phyloP scores from a whole-genome alignment of 2,329 filamentous ascomycete species.

The Stenocarpella maydis region DNA sequence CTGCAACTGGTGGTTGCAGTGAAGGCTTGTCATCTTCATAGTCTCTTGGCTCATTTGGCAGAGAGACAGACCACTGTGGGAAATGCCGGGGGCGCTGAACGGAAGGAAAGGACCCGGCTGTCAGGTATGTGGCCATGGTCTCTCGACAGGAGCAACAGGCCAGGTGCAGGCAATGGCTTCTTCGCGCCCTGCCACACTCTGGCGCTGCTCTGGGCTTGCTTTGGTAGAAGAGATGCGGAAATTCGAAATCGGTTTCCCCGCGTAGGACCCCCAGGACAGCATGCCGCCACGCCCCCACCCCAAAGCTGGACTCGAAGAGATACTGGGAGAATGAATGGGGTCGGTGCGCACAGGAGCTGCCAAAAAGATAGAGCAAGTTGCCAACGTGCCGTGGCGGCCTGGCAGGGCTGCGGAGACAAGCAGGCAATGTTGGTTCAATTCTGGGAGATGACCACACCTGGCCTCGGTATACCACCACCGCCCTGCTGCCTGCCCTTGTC shows the following conservation, averaged over 20 bases:
- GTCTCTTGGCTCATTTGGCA: neutral
- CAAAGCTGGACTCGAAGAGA: neutral
- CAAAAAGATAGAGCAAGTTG: neutral
- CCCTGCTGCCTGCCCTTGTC: neutral
- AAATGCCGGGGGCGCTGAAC: conserved; percentile 9
- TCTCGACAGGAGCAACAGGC: conserved; percentile 1
- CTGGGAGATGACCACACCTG: neutral
- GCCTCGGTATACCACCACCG: neutral
- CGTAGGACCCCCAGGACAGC: neutral
- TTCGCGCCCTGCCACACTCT: neutral
- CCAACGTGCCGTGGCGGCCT: neutral
- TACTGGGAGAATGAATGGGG: neutral
- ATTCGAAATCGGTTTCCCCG: conserved; percentile 19
- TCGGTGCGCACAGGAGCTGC: too few species aligned
- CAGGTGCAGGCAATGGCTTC: neutral
- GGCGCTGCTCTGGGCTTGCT: conserved; percentile 7
- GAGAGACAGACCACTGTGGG: conserved; percentile 8
- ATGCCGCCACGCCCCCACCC: too few species aligned
- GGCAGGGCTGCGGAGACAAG: too few species aligned
- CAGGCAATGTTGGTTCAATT: neutral
- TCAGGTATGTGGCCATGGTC: neutral
- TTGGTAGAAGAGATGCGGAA: conserved; percentile 27
- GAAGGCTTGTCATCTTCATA: conserved; percentile 3
- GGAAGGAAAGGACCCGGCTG: conserved; percentile 18
- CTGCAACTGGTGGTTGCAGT: too few species aligned